Percentiles rank a stretch among this genome's conserved stretches.
These are phyloP conservation scores for Aspergillus campestris DNA, from an alignment of 495 filamentous ascomycete genomes.

Conservation along the genomic window DNA sequence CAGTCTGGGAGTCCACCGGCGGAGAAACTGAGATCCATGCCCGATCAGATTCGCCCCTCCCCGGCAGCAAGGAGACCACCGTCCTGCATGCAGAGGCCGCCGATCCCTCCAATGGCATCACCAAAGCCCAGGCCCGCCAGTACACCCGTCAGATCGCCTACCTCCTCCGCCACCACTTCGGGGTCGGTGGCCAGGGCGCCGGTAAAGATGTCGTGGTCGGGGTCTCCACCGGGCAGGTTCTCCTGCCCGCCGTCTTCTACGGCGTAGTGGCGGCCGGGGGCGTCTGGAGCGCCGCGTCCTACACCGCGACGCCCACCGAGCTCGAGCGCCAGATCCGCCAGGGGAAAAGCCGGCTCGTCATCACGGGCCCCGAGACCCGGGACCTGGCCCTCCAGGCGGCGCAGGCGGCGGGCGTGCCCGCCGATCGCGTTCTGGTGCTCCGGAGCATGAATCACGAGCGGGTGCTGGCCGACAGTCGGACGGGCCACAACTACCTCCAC, in stretches of 20 bases:
- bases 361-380: conserved; percentile 4
- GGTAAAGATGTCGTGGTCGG: conserved; percentile 43
- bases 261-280: conserved; percentile 42
- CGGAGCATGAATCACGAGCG: conserved; percentile 9
- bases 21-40: no score
- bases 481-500: conserved; percentile 10
- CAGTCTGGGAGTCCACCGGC: no score
- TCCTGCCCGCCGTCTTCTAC: conserved; percentile 39
- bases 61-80: conserved; percentile 28
- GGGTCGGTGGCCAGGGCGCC: conserved; percentile 36
- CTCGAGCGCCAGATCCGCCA: conserved; percentile 32
- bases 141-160: conserved; percentile 37
- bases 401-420: conserved; percentile 49
- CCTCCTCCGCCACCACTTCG: conserved; percentile 37
- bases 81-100: conserved; percentile 36
- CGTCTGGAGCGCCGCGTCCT: conserved; percentile 35
- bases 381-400: conserved; percentile 41
- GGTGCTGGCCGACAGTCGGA: conserved; percentile 6
- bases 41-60: conserved; percentile 13
- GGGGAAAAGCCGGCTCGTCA: conserved; percentile 6
- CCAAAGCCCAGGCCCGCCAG: conserved; percentile 36
- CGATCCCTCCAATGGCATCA: conserved; percentile 37
- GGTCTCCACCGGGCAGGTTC: conserved; percentile 41
- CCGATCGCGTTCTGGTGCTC: conserved; percentile 19
- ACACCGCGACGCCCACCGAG: conserved; percentile 28